Evolutionary conservation across 225 moss, liverwort and hornwort species (phyloP), one percentile per base, ranked within the genome.

Genomic region (Physcomitrium patens): DNA sequence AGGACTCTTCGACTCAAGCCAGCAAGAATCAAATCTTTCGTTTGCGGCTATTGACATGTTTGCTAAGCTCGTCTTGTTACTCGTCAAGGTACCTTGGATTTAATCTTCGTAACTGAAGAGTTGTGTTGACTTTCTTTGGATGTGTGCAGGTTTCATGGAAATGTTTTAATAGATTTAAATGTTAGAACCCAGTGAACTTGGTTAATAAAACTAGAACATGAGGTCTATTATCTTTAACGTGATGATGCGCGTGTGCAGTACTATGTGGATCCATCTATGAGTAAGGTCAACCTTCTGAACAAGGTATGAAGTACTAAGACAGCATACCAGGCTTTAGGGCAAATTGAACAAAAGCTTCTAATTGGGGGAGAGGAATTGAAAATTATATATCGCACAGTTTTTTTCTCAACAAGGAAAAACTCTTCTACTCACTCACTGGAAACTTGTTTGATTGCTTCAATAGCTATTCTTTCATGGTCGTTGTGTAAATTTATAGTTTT

Each of bases 41-140:
- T 95, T 95, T 84, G 87, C 85, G 54, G 91, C 99, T 59, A 92
- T 99, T 81, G 99, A 99, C 65, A 93, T 92, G 90, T 95, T 95
- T 73, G 99, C 95, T 67, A 99, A 99, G 83, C 95, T 99, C 73
- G 99, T 99, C 60, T 78, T 99, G 48, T 82, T 99, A 69, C 90
- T 99, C n/a, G 95, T 99, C 63, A 99, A 95, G 89, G 89, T 89
- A 26, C 41, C 63, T 56, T 37, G 63, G 58, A 45, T 67, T 60
- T 68, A n/a, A 24, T 49, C n/a, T 20, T 3, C 17, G 71, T 60
- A 18, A 56, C 24, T 22, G 19, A 65, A 28, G 49, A 63, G 67
- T 14, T 23, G 45, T 54, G 10, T 54, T 60, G 17, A 20, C 42
- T 53, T 59, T 53, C 17, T 78, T 15, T 28, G 43, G 37, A 66